Percentiles rank a stretch among this genome's conserved stretches.
These are phyloP conservation scores for Avena eriantha DNA, from an alignment of 176 grass and related monocot genomes.

Conservation along the genomic window DNA sequence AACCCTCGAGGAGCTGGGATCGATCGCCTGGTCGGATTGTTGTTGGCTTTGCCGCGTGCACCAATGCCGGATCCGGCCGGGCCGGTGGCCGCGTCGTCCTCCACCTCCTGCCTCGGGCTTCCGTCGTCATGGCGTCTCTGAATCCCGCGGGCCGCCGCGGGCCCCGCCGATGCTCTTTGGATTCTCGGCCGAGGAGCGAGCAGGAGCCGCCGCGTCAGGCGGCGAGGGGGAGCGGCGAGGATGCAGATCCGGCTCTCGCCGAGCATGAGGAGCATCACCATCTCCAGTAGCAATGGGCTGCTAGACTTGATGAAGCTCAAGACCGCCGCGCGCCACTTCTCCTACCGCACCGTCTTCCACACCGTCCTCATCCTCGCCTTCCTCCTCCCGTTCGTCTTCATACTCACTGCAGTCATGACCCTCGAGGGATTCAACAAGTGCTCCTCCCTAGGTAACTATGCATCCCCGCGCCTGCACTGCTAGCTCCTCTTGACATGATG, in stretches of 20 bases:
- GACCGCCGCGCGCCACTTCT: slow-evolving; percentile 80
- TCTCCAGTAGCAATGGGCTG: slow-evolving; percentile 88
- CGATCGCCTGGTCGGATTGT: background rate
- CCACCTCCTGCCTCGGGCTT: slow-evolving; percentile 22
- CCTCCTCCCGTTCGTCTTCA: slow-evolving; percentile 92
- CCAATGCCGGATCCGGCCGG: slow-evolving; percentile 81
- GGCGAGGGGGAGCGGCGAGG: slow-evolving; percentile 53
- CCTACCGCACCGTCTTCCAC: slow-evolving; percentile 96
- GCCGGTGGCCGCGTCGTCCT: slow-evolving; percentile 30
- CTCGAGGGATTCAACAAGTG: slow-evolving; percentile 96
- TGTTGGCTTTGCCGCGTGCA: background rate
- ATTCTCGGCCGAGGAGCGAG: background rate
- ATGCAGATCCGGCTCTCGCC: slow-evolving; percentile 99
- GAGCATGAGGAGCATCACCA: slow-evolving; percentile 99
- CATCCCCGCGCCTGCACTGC: background rate
- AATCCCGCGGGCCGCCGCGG: slow-evolving; percentile 30
- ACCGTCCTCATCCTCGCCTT: slow-evolving; percentile 91
- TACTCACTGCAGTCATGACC: slow-evolving; percentile 88
- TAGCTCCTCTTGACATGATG: background rate
- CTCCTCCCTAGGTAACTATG: slow-evolving; percentile 76
- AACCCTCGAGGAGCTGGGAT: slow-evolving; percentile 17
- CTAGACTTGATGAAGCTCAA: slow-evolving; percentile 94
- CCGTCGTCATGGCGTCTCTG: slow-evolving; percentile 43
- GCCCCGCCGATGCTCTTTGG: slow-evolving; percentile 34
- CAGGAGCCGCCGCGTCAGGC: slow-evolving; percentile 6